Evolutionary conservation across 140 eudicot genomes (phyloP), one percentile per base, ranked within the genome.

Genomic region (Anethum foeniculum): DNA sequence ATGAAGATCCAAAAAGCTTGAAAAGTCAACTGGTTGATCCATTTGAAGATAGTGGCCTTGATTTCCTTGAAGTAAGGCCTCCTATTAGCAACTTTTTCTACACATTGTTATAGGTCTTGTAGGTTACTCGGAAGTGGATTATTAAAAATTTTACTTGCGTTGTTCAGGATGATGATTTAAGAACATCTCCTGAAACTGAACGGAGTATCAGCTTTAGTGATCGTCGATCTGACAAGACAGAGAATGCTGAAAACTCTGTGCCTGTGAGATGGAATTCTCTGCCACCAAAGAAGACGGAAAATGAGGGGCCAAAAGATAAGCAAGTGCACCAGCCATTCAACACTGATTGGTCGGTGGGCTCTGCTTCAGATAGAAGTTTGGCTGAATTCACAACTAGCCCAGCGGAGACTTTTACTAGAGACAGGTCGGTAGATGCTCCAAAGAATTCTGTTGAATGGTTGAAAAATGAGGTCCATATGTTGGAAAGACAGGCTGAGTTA

Each of bases 401-500:
- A 2, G 87, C 79, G 12, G 86, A 85, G 13, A 86, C 77, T 41
- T 25, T 67, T 69, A 72, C 76, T 38, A 80, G 77, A 77, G 83
- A 81, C 41, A 79, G 76, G 44, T 72, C 64, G 81, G 76, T 78
- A 58, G 87, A 76, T 68, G 25, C 77, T 82, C 85, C 93, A 32
- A 76, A 79, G 60, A 79, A 60, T 68, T 74, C 83, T 9, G 79
- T 76, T 44, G 90, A 87, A 36, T 73, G 71, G 80, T 79, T 90
- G 28, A 85, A 81, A 64, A 88, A 79, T 65, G 88, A 93, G 39
- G 84, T 91, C 44, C 79, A 80, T 36, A 80, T 84, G 79, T 78
- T 90, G 82, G 90, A 91, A 80, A 86, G 99, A 84, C 93, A 90
- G 73, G 94, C 88, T n/a, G 98, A 91, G 39, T 64, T 89, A 56